Evolutionary conservation across 768 basidiomycete species (phyloP).

Genomic region (Hericium alpestre): DNA sequence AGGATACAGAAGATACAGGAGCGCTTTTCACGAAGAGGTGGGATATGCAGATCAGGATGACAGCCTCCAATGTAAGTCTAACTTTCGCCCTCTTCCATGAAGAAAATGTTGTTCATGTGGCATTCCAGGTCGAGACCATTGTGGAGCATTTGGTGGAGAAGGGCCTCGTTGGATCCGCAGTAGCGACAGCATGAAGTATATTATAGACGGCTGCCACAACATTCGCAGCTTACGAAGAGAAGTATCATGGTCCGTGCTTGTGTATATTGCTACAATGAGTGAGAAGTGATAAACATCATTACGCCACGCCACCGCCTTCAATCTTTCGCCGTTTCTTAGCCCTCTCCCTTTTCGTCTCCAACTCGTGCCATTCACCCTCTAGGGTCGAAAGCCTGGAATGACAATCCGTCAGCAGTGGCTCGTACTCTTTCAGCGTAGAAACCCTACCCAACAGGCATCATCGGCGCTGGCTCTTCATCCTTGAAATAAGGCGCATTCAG

Average conservation of each 20-base stretch:
- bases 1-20: conserved; percentile 79
- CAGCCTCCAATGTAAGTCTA: conserved; percentile 67
- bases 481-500: conserved; percentile 78
- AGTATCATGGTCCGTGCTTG: conserved; percentile 6
- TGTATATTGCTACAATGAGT: conserved; percentile 18
- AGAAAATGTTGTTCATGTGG: neutral
- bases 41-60: conserved; percentile 88
- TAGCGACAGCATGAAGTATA: conserved; percentile 12
- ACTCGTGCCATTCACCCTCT: conserved; percentile 96
- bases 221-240: conserved; percentile 9
- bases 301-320: conserved; percentile 22
- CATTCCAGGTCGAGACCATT: conserved; percentile 67
- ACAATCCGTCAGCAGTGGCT: neutral
- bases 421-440: neutral
- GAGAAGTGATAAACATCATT: conserved; percentile 7
- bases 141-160: conserved; percentile 74
- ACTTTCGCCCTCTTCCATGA: conserved; percentile 2
- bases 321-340: conserved; percentile 68
- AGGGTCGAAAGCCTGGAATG: conserved; percentile 55
- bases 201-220: conserved; percentile 5
- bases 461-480: conserved; percentile 63
- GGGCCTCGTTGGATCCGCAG: conserved; percentile 40
- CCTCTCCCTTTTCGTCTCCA: conserved; percentile 88
- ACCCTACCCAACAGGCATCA: conserved; percentile 65
- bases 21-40: conserved; percentile 89